A percentile compares a stretch with the other conserved stretches of the same genome.
phyloP scores from a whole-genome alignment of 805 yeast species.

The Saccharomycopsis microspora region DNA sequence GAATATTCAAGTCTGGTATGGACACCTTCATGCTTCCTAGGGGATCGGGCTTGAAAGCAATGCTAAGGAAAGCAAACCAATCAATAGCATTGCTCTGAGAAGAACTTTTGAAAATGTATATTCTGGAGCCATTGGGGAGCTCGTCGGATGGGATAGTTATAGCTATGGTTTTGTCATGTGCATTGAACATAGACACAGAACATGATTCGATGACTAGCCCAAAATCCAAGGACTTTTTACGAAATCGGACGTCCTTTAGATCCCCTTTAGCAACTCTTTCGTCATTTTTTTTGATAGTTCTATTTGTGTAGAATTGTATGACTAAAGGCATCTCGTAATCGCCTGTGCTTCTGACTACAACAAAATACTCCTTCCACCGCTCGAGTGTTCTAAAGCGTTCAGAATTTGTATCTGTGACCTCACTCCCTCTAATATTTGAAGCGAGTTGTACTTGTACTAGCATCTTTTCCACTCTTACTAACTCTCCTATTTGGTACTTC shows the following conservation, averaged over 20 bases:
- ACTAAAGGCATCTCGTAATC: constrained; percentile 38
- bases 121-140: constrained; percentile 17
- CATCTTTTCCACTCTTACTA: constrained; percentile 57
- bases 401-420: constrained; percentile 38
- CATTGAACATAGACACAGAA: constrained; percentile 45
- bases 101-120: constrained; percentile 47
- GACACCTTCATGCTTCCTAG: neutral
- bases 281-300: constrained; percentile 16
- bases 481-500: constrained; percentile 35
- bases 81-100: constrained; percentile 41
- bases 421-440: constrained; percentile 21
- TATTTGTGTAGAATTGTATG: constrained; percentile 42
- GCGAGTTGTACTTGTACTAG: constrained; percentile 37
- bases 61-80: constrained; percentile 53
- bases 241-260: constrained; percentile 4
- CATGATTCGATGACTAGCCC: constrained; percentile 20
- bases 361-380: constrained; percentile 71
- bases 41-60: constrained; percentile 30
- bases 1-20: constrained; percentile 24
- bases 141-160: constrained; percentile 25
- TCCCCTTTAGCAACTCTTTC: constrained; percentile 12
- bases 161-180: constrained; percentile 60
- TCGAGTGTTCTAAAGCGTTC: constrained; percentile 48
- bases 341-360: constrained; percentile 59
- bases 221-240: constrained; percentile 22